Percentiles rank a stretch among this genome's conserved stretches.
Evolutionary conservation across 2,329 filamentous ascomycete species (phyloP).

Genomic region (Colletotrichum sp.): DNA sequence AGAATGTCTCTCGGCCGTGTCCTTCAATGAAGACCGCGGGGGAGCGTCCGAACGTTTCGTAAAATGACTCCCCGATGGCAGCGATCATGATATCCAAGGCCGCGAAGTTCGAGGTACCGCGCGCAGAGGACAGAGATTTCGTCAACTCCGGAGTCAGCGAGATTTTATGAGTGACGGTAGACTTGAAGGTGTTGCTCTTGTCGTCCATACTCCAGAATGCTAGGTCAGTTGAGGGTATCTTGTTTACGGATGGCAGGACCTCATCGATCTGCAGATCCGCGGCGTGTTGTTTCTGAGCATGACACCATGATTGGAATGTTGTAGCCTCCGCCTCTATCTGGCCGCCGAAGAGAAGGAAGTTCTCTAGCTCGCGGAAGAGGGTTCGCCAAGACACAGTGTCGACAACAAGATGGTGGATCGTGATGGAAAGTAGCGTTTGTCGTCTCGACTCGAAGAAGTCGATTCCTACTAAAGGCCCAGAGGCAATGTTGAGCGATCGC

Average conservation of each 20-base stretch:
- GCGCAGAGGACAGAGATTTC: conserved; percentile 22
- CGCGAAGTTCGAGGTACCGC: conserved; percentile 34
- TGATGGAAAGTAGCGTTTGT: conserved; percentile 31
- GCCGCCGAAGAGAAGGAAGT: conserved; percentile 26
- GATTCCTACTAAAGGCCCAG: background rate
- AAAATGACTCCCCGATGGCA: conserved; percentile 37
- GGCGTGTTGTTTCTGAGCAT: background rate
- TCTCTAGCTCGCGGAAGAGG: conserved; percentile 47
- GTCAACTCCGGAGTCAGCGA: conserved; percentile 30
- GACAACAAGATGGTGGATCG: conserved; percentile 42
- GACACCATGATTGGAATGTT: background rate
- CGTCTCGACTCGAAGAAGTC: background rate
- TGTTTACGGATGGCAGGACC: background rate
- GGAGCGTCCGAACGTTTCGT: conserved; percentile 32
- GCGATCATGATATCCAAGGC: conserved; percentile 43
- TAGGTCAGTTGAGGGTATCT: conserved; percentile 23
- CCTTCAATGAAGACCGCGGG: conserved; percentile 45
- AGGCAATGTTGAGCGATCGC: background rate
- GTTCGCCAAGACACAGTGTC: conserved; percentile 52
- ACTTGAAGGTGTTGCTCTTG: conserved; percentile 22
- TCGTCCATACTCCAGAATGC: conserved; percentile 29
- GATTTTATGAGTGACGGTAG: conserved; percentile 27
- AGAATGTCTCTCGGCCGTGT: conserved; percentile 45
- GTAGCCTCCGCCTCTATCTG: background rate
- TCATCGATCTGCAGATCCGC: background rate